Evolutionary conservation across 2,329 filamentous ascomycete genomes (phyloP), one percentile per base, ranked within the genome.

Genomic region (Phoma herbarum): DNA sequence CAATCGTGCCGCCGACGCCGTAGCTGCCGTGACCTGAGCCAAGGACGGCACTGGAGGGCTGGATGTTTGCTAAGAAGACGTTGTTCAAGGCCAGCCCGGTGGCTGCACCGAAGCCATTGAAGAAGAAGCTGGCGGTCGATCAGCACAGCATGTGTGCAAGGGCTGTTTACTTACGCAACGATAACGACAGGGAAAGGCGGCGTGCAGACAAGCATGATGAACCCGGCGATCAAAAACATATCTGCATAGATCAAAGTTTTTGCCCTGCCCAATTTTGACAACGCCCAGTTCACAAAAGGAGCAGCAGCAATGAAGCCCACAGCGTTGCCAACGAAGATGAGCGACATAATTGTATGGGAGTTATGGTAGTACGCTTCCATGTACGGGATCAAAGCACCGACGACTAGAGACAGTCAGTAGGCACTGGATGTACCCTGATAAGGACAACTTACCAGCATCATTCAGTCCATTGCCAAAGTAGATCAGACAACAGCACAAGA

Each of bases 311-410:
- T 88, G 78, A 92, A 96, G 16, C 92, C 92, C 4, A 89, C 64
- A 0, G 92, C 91, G 66, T 91, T 91, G 43, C 88, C 86, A 28
- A 95, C 85, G 79, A 95, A 96, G 69, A 96, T 91, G 35, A 94
- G 80, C 2, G 92, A 94, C 2, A 95, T 90, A 9, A 92, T 78
- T 2, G 88, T 89, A 73, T 95, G 94, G 41, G 88, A 89, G 55
- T 95, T 91, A 57, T 82, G 65, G 71, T 94, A 96, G 68, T 90
- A 86, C 74, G 79, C 82, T 73, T 94, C 90, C 75, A 96, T 90
- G 70, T 92, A 92, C 0, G 92, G 91, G 65, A 96, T 90, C 57
- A 95, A 72, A 11, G 91, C 90, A 70, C 92, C 92, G 1, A 91
- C 86, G 0, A 90, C 79, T 66, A 42, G 0, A 26, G 5, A 2